Evolutionary conservation across 805 yeast genomes (phyloP), one percentile per base, ranked within the genome.

Genomic region (Wickerhamomyces xylosicus): DNA sequence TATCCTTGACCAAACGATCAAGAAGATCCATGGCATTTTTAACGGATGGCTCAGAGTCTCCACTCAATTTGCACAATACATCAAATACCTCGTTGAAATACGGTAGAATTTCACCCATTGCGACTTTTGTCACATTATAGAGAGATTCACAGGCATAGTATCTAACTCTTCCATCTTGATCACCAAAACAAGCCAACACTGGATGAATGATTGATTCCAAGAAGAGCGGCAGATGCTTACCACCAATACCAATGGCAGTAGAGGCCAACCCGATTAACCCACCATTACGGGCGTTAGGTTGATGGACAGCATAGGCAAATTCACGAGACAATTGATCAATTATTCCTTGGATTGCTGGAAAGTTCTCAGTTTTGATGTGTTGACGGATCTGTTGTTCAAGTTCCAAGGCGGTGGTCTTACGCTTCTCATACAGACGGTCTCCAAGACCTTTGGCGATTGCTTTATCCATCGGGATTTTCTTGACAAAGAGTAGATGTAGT

Each of bases 231-330:
- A 92, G 85, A 36, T 89, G 90, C 48, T 75, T 76, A 32, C 68
- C 71, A 2, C 97, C 97, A 22, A 92, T 62, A 0, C 97, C 97
- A 40, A 92, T 89, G 0, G 96, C 87, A 4, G 87, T 92, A 11
- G 96, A 95, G 5, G 97, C 98, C 16, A 92, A 64, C 0, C 97
- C 97, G 47, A 95, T 90, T 33, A 90, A 69, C 0, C 97, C 97
- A 15, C 98, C 98, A 67, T 87, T 89, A 49, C 95, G 73, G 5
- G 95, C 85, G 69, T 83, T 70, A 37, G 96, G 77, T 61, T 85
- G 79, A 66, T 89, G 84, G 41, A 83, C 73, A 32, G 96, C 74
- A 64, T 85, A 81, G 1, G 90, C 86, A 53, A 74, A 82, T 48
- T 82, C 87, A 32, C 79, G 66, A 36, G 85, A 71, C 40, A 92